Percentiles rank a stretch among this genome's conserved stretches.
phyloP scores from a whole-genome alignment of 2,329 filamentous ascomycete species.

The Neonectria hederae region DNA sequence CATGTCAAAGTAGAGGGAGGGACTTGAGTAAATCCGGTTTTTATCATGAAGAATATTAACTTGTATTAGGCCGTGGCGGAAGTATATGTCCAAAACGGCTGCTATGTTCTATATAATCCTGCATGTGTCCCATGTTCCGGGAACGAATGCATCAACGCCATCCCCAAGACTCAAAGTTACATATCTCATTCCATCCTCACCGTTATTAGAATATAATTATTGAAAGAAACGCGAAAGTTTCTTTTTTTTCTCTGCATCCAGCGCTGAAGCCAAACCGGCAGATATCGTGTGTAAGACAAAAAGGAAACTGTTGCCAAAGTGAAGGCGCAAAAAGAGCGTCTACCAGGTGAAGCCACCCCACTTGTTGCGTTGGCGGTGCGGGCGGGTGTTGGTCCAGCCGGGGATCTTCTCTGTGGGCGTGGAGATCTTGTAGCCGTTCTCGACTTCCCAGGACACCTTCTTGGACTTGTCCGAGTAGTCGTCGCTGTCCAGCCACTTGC shows the following conservation, averaged over 20 bases:
- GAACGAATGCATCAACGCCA: neutral
- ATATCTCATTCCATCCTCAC: neutral
- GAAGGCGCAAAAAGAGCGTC: neutral
- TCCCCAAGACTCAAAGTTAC: neutral
- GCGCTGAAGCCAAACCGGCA: neutral
- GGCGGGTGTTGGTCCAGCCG: constrained; percentile 28
- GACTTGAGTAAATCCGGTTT: too few relatives aligned
- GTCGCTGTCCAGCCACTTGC: constrained; percentile 43
- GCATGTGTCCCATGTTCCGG: neutral
- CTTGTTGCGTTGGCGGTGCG: constrained; percentile 19
- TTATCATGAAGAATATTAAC: neutral
- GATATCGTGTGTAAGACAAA: neutral
- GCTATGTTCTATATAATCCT: neutral
- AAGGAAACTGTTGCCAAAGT: neutral
- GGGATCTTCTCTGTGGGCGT: constrained; percentile 37
- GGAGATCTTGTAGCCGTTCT: constrained; percentile 37
- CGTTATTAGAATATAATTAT: neutral
- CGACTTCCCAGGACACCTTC: constrained; percentile 37
- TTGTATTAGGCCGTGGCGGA: neutral
- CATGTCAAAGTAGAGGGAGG: neutral
- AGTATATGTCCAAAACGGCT: neutral
- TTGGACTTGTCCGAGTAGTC: constrained; percentile 41
- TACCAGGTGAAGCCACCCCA: constrained; percentile 22
- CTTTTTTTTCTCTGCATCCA: neutral
- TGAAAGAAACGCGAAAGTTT: neutral